Conservation (phyloP, 2,329 filamentous ascomycete genomes). For the Parastagonospora avenae region DNA sequence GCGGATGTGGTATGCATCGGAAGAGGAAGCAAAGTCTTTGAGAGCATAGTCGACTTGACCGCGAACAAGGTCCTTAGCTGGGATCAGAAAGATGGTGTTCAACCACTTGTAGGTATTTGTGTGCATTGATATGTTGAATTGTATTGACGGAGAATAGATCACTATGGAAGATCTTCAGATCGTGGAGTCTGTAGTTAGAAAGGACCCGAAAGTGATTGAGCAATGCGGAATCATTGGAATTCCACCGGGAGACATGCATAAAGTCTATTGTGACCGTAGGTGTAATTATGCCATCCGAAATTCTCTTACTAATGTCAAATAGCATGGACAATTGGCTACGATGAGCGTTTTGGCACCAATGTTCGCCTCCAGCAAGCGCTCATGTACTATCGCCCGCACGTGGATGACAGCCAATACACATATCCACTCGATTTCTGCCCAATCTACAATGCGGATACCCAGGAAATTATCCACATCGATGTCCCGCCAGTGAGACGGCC, state of each 20-base stretch:
- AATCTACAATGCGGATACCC: slow-evolving; percentile 81
- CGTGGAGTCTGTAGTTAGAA: slow-evolving; percentile 76
- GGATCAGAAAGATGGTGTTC: slow-evolving; percentile 75
- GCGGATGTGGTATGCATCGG: slow-evolving; percentile 86
- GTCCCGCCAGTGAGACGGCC: slow-evolving; percentile 78
- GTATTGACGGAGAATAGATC: slow-evolving; percentile 59
- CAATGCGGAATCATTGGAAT: slow-evolving; percentile 86
- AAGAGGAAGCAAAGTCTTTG: slow-evolving; percentile 77
- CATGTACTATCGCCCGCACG: slow-evolving; percentile 90
- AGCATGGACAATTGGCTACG: slow-evolving; percentile 94
- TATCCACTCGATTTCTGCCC: slow-evolving; percentile 94
- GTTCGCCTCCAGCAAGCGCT: slow-evolving; percentile 87
- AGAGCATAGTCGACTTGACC: slow-evolving; percentile 78
- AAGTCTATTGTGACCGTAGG: slow-evolving; percentile 88
- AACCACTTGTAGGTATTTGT: slow-evolving; percentile 69
- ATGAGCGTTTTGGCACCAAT: slow-evolving; percentile 81
- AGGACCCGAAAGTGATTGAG: slow-evolving; percentile 85
- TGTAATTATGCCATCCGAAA: slow-evolving; percentile 17
- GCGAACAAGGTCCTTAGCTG: slow-evolving; percentile 72
- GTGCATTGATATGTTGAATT: neutral
- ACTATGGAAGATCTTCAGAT: slow-evolving; percentile 87
- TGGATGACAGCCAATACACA: slow-evolving; percentile 88
- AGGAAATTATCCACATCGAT: slow-evolving; percentile 81
- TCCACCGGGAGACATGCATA: slow-evolving; percentile 83
- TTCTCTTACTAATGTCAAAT: neutral